Base-by-base conservation (phyloP, 257 asterid species). In the Anisodus acutangulus region DNA sequence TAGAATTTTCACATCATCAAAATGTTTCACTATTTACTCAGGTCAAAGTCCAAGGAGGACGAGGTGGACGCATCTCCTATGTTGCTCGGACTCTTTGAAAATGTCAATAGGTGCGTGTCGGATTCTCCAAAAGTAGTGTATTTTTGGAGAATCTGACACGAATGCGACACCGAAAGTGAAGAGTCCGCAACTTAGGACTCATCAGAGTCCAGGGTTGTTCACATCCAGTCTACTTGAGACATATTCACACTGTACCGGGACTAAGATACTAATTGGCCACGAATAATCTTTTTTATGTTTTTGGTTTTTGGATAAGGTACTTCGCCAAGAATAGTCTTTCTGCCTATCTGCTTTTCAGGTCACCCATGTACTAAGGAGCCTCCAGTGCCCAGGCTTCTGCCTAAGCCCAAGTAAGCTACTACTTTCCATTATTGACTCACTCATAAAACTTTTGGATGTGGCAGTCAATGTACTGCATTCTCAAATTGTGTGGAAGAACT, bases 201-300 rank as follows among this genome's bases (percentile, higher is more conserved):
- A 45, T n/a, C 54, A 72, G 39, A 43, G 58, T 71, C 9, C 59
- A 43, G 41, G 31, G 39, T 10, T 45, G 57, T 19, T 45, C 55
- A 72, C 31, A 71, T 71, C 79, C 79, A 71, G 9, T 71, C 80
- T 45, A 71, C n/a, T 71, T 45, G 43, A 4, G 37, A 70, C 79
- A 69, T 13, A 57, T 68, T 41, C 22, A 70, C 37, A 17, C 79
- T 70, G 37, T 10, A 43, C 55, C 79, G 43, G 55, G 35, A 70
- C 37, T 4, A 9, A 70, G 31, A 17, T 43, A 43, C 8, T 0
- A n/a, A 35, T 17, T 41, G 55, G 17, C 51, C 55, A 70, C 9
- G 55, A 41, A 17, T 70, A 55, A 16, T 70, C 76, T 8, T 70
- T 70, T 31, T 31, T 31, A 31, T 31, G 35, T 31, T 31, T 31